These are phyloP conservation scores for Symbiodinium natans DNA, from an alignment of 73 alveolate species.

Conservation along the genomic window DNA sequence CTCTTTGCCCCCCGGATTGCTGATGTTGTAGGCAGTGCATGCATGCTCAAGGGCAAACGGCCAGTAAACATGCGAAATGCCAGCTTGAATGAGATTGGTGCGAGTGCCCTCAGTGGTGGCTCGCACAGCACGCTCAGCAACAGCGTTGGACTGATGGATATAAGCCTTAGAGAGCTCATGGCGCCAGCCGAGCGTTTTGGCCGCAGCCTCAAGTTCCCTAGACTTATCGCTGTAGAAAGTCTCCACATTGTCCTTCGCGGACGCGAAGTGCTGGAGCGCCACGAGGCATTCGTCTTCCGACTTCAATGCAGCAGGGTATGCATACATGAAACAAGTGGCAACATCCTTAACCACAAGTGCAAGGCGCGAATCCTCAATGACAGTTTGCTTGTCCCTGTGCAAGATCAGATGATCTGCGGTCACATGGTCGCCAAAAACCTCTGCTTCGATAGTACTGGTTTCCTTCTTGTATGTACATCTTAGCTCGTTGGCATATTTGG, in stretches of 20 bases:
- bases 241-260: background rate
- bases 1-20: too few species aligned
- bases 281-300: background rate
- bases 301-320: background rate
- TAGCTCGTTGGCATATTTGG: background rate
- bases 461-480: background rate
- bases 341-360: constrained; percentile 2
- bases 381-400: background rate
- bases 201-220: background rate
- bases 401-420: background rate
- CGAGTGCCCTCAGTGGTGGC: background rate
- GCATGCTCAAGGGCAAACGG: too few species aligned
- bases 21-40: too few species aligned
- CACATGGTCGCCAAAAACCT: background rate
- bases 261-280: background rate
- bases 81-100: background rate
- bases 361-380: background rate
- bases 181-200: background rate
- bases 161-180: background rate
- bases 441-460: background rate
- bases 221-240: background rate
- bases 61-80: too few species aligned
- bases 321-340: background rate
- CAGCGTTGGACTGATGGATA: background rate
- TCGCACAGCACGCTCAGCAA: background rate